Evolutionary conservation across 805 yeast genomes (phyloP), one percentile per base, ranked within the genome.

Genomic region (Starmerella khaoyaiensis): DNA sequence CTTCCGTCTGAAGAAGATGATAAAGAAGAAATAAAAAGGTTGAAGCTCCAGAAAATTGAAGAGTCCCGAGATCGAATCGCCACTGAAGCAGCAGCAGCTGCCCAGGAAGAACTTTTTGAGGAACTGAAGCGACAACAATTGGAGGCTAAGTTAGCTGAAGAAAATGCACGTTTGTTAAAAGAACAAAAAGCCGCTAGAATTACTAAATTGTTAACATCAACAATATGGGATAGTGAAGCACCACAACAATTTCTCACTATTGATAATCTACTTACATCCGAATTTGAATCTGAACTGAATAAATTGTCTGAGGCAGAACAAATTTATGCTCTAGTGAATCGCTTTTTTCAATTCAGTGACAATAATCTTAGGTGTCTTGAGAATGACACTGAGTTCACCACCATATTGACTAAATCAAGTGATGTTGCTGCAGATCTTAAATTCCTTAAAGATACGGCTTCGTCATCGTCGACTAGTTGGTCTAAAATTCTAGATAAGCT

Each of bases 281-380:
- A 23, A n/a, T 23, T n/a, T 23, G 26, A 23, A 11, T 23, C 26
- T 23, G 26, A 23, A 23, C 26, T 11, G 17, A 14, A 30, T 15
- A n/a, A 11, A 6, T 7, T 19, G 10, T 5, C 8, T 11, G 44
- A 40, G 4, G 31, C 47, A 15, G 53, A 49, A 24, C 28, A 19
- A 10, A 21, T 46, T 3, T 48, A 36, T 19, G 44, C 42, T 3
- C 44, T 44, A 21, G 45, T 47, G 1, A 46, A 44, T 32, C 12
- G 27, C 18, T 39, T 50, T 9, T 41, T 47, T 32, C 51, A 46
- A 34, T 35, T 41, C 2, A 16, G 47, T 11, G 51, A 47, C 37
- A 40, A 45, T 18, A 50, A 50, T 21, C 28, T 48, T n/a, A 31
- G 27, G 9, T 34, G 28, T 2, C 33, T 46, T 5, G 42, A 39